Evolutionary conservation across 352 stramenopile species (phyloP).

Genomic region (Globisporangium middletonii): DNA sequence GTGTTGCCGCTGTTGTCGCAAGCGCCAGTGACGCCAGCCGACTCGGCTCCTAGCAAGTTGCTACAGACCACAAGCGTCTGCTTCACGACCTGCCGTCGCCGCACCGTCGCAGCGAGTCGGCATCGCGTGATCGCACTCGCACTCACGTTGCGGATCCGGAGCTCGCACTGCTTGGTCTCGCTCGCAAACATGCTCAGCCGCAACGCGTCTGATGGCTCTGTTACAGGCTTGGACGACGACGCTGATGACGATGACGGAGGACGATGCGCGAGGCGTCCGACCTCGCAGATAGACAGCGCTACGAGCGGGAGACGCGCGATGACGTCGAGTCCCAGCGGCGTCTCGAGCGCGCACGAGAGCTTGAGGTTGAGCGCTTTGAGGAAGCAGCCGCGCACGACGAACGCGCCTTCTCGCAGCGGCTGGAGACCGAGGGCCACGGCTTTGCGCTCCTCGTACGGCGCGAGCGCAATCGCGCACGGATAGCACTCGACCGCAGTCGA

Average conservation of each 20-base stretch:
- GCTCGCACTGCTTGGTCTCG: constrained; percentile 50
- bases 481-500: constrained; percentile 45
- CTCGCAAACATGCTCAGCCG: constrained; percentile 61
- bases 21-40: not conserved
- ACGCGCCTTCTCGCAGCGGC: constrained; percentile 32
- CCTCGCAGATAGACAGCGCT: constrained; percentile 40
- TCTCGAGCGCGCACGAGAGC: constrained; percentile 37
- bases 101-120: constrained; percentile 27
- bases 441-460: constrained; percentile 48
- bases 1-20: not conserved
- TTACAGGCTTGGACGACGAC: not conserved
- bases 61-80: constrained; percentile 40
- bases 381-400: constrained; percentile 50
- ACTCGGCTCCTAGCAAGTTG: constrained; percentile 17
- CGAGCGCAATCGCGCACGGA: constrained; percentile 37
- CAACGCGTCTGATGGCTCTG: constrained; percentile 2
- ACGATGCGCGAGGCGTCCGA: constrained; percentile 22
- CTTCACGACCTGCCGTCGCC: constrained; percentile 20
- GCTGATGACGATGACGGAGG: not conserved
- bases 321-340: constrained; percentile 27
- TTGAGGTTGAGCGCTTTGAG: constrained; percentile 56
- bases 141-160: constrained; percentile 48
- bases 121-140: constrained; percentile 35
- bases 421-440: constrained; percentile 40
- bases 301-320: constrained; percentile 40